Conservation (phyloP, 2,329 filamentous ascomycete genomes). For the Tolypocladium album region DNA sequence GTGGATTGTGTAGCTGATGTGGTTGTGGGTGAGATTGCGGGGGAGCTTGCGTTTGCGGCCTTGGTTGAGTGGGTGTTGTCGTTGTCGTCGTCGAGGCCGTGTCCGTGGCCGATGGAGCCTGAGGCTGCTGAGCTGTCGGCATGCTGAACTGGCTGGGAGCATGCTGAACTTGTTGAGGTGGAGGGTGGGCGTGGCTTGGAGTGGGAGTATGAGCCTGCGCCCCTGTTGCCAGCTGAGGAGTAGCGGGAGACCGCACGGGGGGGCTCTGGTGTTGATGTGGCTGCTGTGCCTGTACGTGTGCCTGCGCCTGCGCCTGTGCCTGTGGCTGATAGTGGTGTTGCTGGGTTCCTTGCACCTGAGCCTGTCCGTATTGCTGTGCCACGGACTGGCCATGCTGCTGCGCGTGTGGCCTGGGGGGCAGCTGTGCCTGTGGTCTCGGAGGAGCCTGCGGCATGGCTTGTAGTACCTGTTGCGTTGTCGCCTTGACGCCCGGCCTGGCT, state of each 20-base stretch:
- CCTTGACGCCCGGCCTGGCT: constrained; percentile 11
- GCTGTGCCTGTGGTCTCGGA: constrained; percentile 15
- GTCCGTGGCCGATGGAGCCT: background rate
- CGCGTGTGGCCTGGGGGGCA: constrained; percentile 18
- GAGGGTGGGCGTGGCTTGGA: background rate
- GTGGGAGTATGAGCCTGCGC: constrained; percentile 4
- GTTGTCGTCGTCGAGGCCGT: background rate
- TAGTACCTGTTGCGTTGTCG: constrained; percentile 18
- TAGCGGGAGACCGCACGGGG: background rate
- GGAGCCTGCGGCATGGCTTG: constrained; percentile 16
- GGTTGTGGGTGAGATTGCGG: constrained; percentile 8
- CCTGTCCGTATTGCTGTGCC: background rate
- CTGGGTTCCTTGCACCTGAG: constrained; percentile 6
- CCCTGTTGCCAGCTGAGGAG: background rate
- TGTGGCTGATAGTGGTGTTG: constrained; percentile 8
- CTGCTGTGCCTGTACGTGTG: constrained; percentile 3
- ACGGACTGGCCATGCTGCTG: constrained; percentile 7
- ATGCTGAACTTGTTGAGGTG: background rate
- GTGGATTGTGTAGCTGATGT: background rate
- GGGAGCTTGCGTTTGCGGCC: constrained; percentile 6
- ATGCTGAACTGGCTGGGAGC: background rate
- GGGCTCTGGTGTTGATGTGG: constrained; percentile 8
- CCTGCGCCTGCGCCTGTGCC: constrained; percentile 4
- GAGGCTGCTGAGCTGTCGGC: background rate
- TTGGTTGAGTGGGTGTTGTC: background rate